Percentiles rank a stretch among this genome's conserved stretches.
Evolutionary conservation across 495 filamentous ascomycete genomes (phyloP).

Genomic region (Amniculicola lignicola): DNA sequence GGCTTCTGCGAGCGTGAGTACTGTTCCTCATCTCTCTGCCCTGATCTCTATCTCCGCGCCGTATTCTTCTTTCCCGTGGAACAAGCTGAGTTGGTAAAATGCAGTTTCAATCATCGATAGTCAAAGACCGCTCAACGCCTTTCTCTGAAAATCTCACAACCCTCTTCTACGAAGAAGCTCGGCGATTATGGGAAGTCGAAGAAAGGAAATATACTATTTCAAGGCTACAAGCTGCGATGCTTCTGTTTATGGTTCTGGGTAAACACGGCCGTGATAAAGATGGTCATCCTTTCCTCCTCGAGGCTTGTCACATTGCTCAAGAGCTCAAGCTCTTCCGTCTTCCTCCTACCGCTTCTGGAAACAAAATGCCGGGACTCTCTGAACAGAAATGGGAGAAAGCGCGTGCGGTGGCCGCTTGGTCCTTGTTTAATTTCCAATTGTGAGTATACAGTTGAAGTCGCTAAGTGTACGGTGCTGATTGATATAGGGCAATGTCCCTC

Average conservation of each 20-base stretch:
- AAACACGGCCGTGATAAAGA: constrained; percentile 25
- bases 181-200: constrained; percentile 20
- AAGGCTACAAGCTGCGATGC: constrained; percentile 19
- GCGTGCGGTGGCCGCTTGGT: constrained; percentile 18
- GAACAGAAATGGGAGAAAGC: constrained; percentile 8
- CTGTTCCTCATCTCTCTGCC: not conserved
- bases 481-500: constrained; percentile 17
- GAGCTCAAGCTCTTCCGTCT: constrained; percentile 13
- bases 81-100: no score
- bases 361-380: not conserved
- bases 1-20: constrained; percentile 23
- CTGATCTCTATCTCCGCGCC: not conserved
- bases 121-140: constrained; percentile 21
- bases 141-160: constrained; percentile 16
- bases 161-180: constrained; percentile 19
- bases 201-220: constrained; percentile 12
- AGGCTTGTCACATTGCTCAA: constrained; percentile 24
- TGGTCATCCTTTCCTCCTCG: constrained; percentile 18
- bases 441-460: not conserved
- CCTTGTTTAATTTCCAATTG: constrained; percentile 28
- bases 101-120: constrained; percentile 15
- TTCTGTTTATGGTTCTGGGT: constrained; percentile 20
- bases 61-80: not conserved
- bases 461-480: not conserved
- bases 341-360: not conserved